phyloP scores from a whole-genome alignment of 1,139 yeast species.

The Wickerhamomyces sp. region DNA sequence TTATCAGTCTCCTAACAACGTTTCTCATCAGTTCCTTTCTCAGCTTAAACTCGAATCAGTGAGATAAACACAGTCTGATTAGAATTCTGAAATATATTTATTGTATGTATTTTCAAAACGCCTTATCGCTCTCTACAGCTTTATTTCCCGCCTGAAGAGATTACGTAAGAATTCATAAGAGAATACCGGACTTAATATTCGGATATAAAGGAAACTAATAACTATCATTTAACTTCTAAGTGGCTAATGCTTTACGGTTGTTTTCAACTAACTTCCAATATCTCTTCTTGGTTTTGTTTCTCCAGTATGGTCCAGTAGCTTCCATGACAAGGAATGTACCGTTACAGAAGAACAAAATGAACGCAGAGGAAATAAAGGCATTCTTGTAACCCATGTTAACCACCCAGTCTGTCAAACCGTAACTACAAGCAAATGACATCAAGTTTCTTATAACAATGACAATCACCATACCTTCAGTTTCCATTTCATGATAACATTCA shows the following conservation, averaged over 20 bases:
- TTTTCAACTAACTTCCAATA: constrained; percentile 35
- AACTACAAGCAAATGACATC: constrained; percentile 45
- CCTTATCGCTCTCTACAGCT: too few species aligned
- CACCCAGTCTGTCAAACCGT: constrained; percentile 48
- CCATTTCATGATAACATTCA: constrained; percentile 51
- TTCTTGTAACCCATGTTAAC: constrained; percentile 38
- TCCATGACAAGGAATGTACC: constrained; percentile 38
- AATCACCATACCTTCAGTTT: constrained; percentile 51
- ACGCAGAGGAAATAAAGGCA: constrained; percentile 41
- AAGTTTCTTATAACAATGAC: constrained; percentile 32
- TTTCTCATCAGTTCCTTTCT: too few species aligned
- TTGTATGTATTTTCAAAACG: too few species aligned
- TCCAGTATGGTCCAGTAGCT: constrained; percentile 33
- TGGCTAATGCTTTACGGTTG: constrained; percentile 25
- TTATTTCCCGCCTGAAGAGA: too few species aligned
- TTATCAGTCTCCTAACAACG: background rate
- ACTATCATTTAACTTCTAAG: background rate
- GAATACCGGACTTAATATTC: too few species aligned
- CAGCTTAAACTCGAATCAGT: too few species aligned
- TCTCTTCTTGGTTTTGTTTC: constrained; percentile 29
- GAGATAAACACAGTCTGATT: too few species aligned
- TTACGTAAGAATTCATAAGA: too few species aligned
- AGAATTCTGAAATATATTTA: too few species aligned
- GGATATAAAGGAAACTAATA: too few species aligned
- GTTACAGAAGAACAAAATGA: constrained; percentile 38